These are phyloP conservation scores for Cubamyces sp. DNA, from an alignment of 768 basidiomycete species.

Conservation along the genomic window DNA sequence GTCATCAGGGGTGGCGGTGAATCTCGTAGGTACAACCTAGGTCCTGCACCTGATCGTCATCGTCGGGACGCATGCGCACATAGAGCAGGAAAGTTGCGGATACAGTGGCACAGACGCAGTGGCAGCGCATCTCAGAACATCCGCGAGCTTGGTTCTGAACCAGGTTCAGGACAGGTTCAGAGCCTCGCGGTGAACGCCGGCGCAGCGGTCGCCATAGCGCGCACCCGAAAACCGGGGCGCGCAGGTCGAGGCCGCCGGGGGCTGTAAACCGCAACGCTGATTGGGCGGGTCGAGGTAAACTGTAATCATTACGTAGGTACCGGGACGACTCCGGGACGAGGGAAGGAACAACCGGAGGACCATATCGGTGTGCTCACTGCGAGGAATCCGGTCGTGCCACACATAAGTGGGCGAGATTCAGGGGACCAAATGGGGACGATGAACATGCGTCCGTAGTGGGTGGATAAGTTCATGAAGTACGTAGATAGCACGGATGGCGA, in stretches of 20 bases:
- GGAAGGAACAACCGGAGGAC: neutral
- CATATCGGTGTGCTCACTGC: conserved; percentile 7
- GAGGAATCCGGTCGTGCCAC: neutral
- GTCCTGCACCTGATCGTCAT: neutral
- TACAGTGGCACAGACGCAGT: too few relatives aligned
- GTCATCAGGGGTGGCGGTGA: neutral
- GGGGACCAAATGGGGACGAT: neutral
- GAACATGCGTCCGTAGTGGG: neutral
- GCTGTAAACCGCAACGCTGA: neutral
- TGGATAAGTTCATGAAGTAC: neutral
- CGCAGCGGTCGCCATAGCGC: neutral
- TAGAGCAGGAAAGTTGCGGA: too few relatives aligned
- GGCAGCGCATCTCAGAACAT: too few relatives aligned
- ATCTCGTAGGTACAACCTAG: too few relatives aligned
- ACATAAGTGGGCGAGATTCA: neutral
- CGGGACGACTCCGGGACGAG: conserved; percentile 9
- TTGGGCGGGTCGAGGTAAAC: conserved; percentile 23
- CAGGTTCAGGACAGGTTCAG: too few relatives aligned
- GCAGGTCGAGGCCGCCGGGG: conserved; percentile 2
- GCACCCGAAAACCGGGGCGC: conserved; percentile 9
- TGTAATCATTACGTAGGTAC: conserved; percentile 20
- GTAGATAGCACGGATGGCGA: neutral
- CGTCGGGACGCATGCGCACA: neutral
- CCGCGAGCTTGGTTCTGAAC: too few relatives aligned
- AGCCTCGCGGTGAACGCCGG: neutral